These are phyloP conservation scores for Candida smagusa DNA, from an alignment of 1,139 yeast genomes.

Conservation along the genomic window DNA sequence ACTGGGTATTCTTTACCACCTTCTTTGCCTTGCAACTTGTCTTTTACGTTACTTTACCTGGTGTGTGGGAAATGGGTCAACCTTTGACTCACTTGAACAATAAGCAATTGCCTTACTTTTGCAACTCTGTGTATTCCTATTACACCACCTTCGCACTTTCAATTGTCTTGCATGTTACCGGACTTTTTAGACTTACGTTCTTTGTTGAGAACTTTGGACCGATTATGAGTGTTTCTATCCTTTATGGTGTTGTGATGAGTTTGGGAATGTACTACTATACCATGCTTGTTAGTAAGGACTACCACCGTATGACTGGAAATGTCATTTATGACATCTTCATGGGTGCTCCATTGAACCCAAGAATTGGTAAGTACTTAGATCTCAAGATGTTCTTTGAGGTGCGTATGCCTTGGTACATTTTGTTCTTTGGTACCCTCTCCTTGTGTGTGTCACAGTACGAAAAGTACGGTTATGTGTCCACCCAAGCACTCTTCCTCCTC, in stretches of 20 bases:
- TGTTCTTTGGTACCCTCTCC: constrained; percentile 75
- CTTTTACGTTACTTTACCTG: constrained; percentile 87
- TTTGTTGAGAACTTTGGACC: constrained; percentile 82
- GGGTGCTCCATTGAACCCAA: constrained; percentile 97
- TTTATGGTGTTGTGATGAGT: constrained; percentile 70
- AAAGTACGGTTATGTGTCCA: constrained; percentile 70
- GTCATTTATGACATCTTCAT: constrained; percentile 86
- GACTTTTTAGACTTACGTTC: constrained; percentile 67
- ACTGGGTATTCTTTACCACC: constrained; percentile 68
- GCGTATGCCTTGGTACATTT: constrained; percentile 92
- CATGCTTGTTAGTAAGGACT: constrained; percentile 63
- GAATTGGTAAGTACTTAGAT: constrained; percentile 83
- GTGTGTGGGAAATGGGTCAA: constrained; percentile 92
- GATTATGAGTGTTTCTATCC: constrained; percentile 87
- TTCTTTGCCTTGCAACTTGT: constrained; percentile 70
- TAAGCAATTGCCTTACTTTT: constrained; percentile 82
- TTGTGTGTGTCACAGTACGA: constrained; percentile 78
- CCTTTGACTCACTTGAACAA: constrained; percentile 79
- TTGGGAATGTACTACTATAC: constrained; percentile 62
- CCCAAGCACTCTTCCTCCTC: constrained; percentile 71
- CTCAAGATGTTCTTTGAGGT: constrained; percentile 97
- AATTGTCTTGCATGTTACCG: constrained; percentile 65
- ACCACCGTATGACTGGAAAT: constrained; percentile 89
- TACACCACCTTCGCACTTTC: constrained; percentile 64
- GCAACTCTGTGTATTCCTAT: constrained; percentile 86